Base-by-base conservation (phyloP, 139 green algal species). In the Monoraphidium neglectum region DNA sequence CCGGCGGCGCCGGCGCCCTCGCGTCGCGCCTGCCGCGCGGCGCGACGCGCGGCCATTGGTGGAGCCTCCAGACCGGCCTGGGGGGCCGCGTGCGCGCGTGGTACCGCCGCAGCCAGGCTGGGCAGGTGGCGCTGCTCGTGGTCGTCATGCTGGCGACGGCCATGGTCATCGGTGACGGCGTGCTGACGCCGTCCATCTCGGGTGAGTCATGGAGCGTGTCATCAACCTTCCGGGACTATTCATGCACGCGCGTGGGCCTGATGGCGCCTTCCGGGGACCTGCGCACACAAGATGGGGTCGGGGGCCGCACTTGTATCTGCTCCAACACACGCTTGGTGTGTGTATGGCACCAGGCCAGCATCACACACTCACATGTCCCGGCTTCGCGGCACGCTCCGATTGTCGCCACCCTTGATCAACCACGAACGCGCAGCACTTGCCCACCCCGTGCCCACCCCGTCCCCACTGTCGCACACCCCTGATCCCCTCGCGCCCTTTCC, bases 171-270 rank as follows among this genome's bases (percentile, higher is more conserved):
- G 84, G 78, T 18, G 84, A 90, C 43, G 84, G 81, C 0, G 74
- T 89, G 37, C 67, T 90, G 16, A 90, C 82, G 51, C 84, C 84
- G 12, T 70, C 82, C 36, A 70, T 83, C 38, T 89, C 84, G 28
- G 83, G 76, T 81, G 43, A 3, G 74, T n/a, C n/a, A n/a, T n/a
- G n/a, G n/a, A n/a, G n/a, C n/a, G n/a, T n/a, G n/a, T n/a, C n/a
- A n/a, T n/a, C n/a, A n/a, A n/a, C n/a, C n/a, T n/a, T n/a, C n/a
- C n/a, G n/a, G n/a, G n/a, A n/a, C n/a, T n/a, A n/a, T n/a, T n/a
- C n/a, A n/a, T n/a, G n/a, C n/a, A n/a, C n/a, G n/a, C n/a, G n/a
- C n/a, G n/a, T n/a, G n/a, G n/a, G n/a, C n/a, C n/a, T n/a, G n/a
- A n/a, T n/a, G n/a, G n/a, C n/a, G n/a, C n/a, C n/a, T n/a, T n/a